Evolutionary conservation across 495 filamentous ascomycete genomes (phyloP).

Genomic region (Xylaria castorea): DNA sequence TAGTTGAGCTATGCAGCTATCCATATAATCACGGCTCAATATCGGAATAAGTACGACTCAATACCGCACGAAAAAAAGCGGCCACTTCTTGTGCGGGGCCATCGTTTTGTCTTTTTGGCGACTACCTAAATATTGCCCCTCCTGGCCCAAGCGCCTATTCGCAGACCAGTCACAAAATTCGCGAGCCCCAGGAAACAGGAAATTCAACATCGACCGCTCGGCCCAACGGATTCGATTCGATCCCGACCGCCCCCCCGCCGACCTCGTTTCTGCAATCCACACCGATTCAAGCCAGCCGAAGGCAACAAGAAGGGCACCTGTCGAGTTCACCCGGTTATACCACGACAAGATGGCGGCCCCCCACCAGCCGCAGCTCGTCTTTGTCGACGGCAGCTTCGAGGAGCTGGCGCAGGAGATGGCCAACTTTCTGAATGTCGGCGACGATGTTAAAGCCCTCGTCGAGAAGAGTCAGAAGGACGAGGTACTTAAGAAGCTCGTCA

Average conservation of each 20-base stretch:
- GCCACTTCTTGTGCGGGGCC: conserved; percentile 25
- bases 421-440: conserved; percentile 73
- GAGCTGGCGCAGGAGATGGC: conserved; percentile 91
- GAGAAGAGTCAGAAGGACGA: conserved; percentile 78
- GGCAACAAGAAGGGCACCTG: conserved; percentile 6
- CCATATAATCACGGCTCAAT: conserved; percentile 24
- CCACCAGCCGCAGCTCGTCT: conserved; percentile 58
- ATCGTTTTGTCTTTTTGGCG: conserved; percentile 10
- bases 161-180: conserved; percentile 30
- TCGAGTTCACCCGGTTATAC: conserved; percentile 5
- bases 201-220: conserved; percentile 25
- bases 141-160: conserved; percentile 22
- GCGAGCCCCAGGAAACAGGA: conserved; percentile 13
- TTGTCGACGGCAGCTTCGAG: conserved; percentile 90
- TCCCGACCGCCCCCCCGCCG: conserved; percentile 26
- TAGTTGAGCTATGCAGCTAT: conserved; percentile 11
- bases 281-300: neutral
- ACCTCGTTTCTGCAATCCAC: conserved; percentile 12
- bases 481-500: conserved; percentile 85
- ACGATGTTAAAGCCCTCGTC: conserved; percentile 76
- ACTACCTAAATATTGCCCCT: conserved; percentile 23
- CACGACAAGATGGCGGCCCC: conserved; percentile 28
- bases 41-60: conserved; percentile 21
- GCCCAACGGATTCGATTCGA: conserved; percentile 31
- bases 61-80: conserved; percentile 28